Evolutionary conservation across 1,284 basidiomycete species (phyloP).

Genomic region (Jaminaea rosea): DNA sequence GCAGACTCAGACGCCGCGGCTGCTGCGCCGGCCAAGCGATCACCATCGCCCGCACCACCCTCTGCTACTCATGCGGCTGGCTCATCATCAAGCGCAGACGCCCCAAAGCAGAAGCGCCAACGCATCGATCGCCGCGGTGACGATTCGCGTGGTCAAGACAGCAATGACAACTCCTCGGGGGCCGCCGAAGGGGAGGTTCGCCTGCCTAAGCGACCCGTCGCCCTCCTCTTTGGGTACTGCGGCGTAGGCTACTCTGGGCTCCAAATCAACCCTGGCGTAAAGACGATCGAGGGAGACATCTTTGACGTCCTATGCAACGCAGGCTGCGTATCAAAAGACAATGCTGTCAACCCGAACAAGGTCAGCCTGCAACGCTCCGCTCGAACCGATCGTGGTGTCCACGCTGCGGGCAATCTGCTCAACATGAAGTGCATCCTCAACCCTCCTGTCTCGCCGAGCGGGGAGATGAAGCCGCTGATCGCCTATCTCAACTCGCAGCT

Average conservation of each 20-base stretch:
- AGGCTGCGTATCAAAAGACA: conserved; percentile 85
- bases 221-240: conserved; percentile 54
- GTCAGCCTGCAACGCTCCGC: conserved; percentile 80
- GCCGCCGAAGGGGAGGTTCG: conserved; percentile 12
- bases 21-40: too few relatives aligned
- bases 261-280: conserved; percentile 65
- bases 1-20: too few relatives aligned
- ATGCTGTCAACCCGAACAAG: conserved; percentile 82
- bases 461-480: conserved; percentile 51
- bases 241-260: conserved; percentile 73
- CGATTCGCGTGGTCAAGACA: too few relatives aligned
- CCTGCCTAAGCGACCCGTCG: conserved; percentile 55
- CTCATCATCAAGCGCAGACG: too few relatives aligned
- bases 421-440: conserved; percentile 45
- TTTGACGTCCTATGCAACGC: conserved; percentile 80
- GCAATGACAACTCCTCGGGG: too few relatives aligned
- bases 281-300: conserved; percentile 82
- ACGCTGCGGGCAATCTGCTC: conserved; percentile 83
- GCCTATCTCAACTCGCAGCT: conserved; percentile 74
- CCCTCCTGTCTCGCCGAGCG: conserved; percentile 17
- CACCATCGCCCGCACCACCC: too few relatives aligned
- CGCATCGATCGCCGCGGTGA: too few relatives aligned
- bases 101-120: too few relatives aligned
- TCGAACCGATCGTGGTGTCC: conserved; percentile 92
- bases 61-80: too few relatives aligned